phyloP scores from a whole-genome alignment of 129 eudicot genomes.

The Daucus carota region DH1_v3.0 NC_030381.2:41601001-41601500 shows the following conservation, averaged over 20 bases:
- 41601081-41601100: constrained; percentile 33
- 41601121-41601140: constrained; percentile 30
- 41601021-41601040: constrained; percentile 27
- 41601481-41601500: neutral
- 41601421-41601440: neutral
- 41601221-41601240: neutral
- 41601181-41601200: neutral
- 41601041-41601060: constrained; percentile 28
- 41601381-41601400: neutral
- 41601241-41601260: neutral
- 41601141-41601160: constrained; percentile 54
- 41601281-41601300: neutral
- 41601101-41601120: constrained; percentile 52
- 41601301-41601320: neutral
- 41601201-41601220: neutral
- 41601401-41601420: neutral
- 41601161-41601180: constrained; percentile 31
- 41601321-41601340: neutral
- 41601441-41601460: neutral
- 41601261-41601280: neutral
- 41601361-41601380: neutral
- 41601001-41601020: constrained; percentile 2
- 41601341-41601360: neutral
- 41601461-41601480: neutral
- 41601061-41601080: constrained; percentile 17